Conservation (phyloP, 2,329 filamentous ascomycete genomes). For the Penicillium sp. region DNA sequence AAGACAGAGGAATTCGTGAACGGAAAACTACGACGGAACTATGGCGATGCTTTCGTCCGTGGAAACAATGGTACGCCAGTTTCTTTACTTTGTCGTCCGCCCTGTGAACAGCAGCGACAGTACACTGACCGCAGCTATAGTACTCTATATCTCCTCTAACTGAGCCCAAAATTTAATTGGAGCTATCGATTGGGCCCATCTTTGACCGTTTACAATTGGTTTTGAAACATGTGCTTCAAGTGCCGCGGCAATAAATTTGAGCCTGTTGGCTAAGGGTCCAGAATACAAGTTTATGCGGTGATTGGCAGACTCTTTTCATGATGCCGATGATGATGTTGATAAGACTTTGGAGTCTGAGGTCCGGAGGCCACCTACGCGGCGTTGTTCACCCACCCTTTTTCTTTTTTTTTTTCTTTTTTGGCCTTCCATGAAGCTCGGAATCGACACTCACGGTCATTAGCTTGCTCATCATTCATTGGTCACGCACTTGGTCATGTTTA, state of each 20-base stretch:
- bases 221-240: neutral
- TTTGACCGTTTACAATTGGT: neutral
- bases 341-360: neutral
- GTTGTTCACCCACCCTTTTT: neutral
- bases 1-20: constrained; percentile 91
- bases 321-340: neutral
- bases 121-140: constrained; percentile 13
- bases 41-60: constrained; percentile 92
- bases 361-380: neutral
- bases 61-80: constrained; percentile 79
- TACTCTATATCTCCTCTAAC: constrained; percentile 43
- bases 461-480: neutral
- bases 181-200: neutral
- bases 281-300: neutral
- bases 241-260: neutral
- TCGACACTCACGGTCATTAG: neutral
- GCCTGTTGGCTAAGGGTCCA: neutral
- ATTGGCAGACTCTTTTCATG: neutral
- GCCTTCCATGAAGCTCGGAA: neutral
- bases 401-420: neutral
- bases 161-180: constrained; percentile 15
- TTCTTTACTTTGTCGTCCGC: neutral
- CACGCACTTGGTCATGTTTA: neutral
- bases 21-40: constrained; percentile 75
- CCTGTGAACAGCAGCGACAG: neutral